Conservation (phyloP, 164 flowering plant genomes). For the Chloranthus sessilifolius region DNA sequence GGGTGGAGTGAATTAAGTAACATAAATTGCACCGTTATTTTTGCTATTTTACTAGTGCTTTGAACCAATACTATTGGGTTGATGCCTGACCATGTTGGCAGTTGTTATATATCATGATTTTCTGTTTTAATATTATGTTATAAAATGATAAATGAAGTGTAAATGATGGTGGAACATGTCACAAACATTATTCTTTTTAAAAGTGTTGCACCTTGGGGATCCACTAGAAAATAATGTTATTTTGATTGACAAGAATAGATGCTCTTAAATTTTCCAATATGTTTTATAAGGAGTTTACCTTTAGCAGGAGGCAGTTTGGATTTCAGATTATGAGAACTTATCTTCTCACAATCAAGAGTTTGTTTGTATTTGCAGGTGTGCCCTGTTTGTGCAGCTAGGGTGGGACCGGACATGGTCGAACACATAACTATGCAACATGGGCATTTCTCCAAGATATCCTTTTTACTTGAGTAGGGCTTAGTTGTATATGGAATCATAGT, state of each 20-base stretch:
- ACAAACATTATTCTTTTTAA: background rate
- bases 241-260: background rate
- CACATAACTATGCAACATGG: constrained; percentile 73
- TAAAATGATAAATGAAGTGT: too few species aligned
- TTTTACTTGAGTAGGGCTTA: constrained; percentile 11
- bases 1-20: too few species aligned
- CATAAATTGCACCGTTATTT: too few species aligned
- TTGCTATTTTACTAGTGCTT: too few species aligned
- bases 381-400: constrained; percentile 66
- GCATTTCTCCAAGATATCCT: constrained; percentile 71
- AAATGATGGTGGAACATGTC: too few species aligned
- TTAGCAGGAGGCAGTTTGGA: background rate
- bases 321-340: background rate
- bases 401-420: constrained; percentile 70
- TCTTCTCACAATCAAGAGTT: background rate
- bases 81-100: too few species aligned
- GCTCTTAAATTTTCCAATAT: too few species aligned
- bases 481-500: background rate
- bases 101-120: too few species aligned
- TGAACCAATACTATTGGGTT: too few species aligned
- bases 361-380: constrained; percentile 46
- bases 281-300: too few species aligned
- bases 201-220: background rate
- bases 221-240: background rate
- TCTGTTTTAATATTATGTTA: too few species aligned